Evolutionary conservation across 768 basidiomycete genomes (phyloP).

Genomic region (Tylopilus felleus): DNA sequence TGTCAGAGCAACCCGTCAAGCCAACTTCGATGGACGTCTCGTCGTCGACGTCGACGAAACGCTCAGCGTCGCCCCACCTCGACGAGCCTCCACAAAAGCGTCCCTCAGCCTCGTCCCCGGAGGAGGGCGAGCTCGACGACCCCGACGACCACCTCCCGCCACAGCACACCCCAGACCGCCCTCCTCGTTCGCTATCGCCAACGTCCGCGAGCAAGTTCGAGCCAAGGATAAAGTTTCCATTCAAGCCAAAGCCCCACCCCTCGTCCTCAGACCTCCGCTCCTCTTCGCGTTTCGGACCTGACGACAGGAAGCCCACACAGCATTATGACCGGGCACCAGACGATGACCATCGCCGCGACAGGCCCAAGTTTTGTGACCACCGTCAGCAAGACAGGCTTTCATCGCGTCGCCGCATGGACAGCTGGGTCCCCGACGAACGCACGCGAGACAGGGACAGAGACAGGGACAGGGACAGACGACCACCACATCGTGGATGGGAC

Average conservation of each 20-base stretch:
- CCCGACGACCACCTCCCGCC: conserved; percentile 22
- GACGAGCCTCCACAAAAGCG: conserved; percentile 54
- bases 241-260: conserved; percentile 46
- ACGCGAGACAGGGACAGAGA: conserved; percentile 7
- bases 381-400: conserved; percentile 15
- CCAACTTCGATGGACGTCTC: conserved; percentile 15
- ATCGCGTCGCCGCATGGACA: conserved; percentile 22
- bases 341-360: conserved; percentile 41
- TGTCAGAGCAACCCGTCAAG: background rate
- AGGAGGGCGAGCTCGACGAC: conserved; percentile 83
- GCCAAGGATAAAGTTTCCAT: conserved; percentile 67
- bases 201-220: conserved; percentile 32
- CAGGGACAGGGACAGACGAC: conserved; percentile 30
- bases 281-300: conserved; percentile 32
- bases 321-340: conserved; percentile 42
- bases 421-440: conserved; percentile 29
- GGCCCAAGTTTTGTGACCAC: conserved; percentile 20
- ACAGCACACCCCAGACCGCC: conserved; percentile 11
- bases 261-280: conserved; percentile 18
- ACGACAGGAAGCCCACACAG: conserved; percentile 25
- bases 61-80: conserved; percentile 55
- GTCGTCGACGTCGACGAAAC: conserved; percentile 38
- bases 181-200: conserved; percentile 34
- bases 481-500: conserved; percentile 18
- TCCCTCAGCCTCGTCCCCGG: conserved; percentile 57